Evolutionary conservation across 2,329 filamentous ascomycete species (phyloP).

Genomic region (Pseudopithomyces maydicus): DNA sequence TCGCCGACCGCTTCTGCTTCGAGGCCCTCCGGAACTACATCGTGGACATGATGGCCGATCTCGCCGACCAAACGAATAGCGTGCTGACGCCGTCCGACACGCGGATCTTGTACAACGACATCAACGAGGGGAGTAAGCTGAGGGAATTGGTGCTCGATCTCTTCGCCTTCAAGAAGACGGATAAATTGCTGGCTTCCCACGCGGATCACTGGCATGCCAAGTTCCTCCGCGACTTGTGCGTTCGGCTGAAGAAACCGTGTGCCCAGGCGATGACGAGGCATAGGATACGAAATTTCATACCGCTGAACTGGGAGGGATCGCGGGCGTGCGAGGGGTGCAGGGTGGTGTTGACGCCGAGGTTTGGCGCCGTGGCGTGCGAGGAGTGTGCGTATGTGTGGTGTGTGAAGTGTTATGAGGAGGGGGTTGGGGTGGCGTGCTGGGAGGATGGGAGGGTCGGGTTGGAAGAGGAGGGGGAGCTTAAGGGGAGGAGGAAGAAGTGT

Average conservation of each 20-base stretch:
- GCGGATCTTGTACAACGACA: constrained; percentile 52
- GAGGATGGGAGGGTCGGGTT: constrained; percentile 38
- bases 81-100: constrained; percentile 57
- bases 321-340: constrained; percentile 45
- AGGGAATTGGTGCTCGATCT: constrained; percentile 53
- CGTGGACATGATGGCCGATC: constrained; percentile 49
- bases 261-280: constrained; percentile 50
- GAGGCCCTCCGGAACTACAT: constrained; percentile 53
- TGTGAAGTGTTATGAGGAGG: constrained; percentile 42
- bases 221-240: constrained; percentile 54
- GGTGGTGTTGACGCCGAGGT: constrained; percentile 45
- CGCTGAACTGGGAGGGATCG: constrained; percentile 41
- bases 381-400: constrained; percentile 51
- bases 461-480: constrained; percentile 22
- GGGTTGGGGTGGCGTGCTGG: constrained; percentile 36
- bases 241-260: constrained; percentile 53
- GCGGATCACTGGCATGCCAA: constrained; percentile 54
- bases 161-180: constrained; percentile 59
- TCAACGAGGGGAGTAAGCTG: constrained; percentile 47
- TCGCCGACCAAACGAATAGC: constrained; percentile 55
- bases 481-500: constrained; percentile 24
- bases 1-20: constrained; percentile 54
- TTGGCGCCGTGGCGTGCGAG: constrained; percentile 46
- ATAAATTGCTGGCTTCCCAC: constrained; percentile 53
- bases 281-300: constrained; percentile 46